Evolutionary conservation across 169 alveolate species (phyloP).

Genomic region (Perkinsus olseni): DNA sequence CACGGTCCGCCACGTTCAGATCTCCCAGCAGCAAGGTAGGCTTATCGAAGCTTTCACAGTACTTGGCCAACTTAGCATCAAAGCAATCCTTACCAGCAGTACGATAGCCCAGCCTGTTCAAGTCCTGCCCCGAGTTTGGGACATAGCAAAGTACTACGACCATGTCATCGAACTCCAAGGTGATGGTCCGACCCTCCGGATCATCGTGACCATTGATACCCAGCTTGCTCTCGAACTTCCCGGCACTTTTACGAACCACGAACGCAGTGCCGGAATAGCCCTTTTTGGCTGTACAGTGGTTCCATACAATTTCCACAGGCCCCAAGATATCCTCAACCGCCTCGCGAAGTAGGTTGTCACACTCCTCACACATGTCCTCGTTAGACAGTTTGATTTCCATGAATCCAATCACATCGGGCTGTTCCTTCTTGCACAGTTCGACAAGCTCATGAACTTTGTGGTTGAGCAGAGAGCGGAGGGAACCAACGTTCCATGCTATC

Average conservation of each 20-base stretch:
- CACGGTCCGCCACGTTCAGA: background rate
- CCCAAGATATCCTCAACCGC: background rate
- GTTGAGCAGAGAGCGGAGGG: background rate
- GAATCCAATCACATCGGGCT: background rate
- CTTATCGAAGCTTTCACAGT: background rate
- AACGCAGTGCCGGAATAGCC: background rate
- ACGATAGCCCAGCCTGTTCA: background rate
- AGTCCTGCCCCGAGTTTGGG: background rate
- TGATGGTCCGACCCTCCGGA: background rate
- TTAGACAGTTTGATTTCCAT: background rate
- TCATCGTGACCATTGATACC: background rate
- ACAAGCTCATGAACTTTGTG: background rate
- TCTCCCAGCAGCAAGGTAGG: background rate
- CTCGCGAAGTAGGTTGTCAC: background rate
- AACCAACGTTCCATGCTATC: background rate
- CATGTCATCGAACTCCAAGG: background rate
- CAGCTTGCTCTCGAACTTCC: background rate
- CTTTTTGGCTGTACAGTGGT: background rate
- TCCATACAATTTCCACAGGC: background rate
- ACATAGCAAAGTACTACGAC: background rate
- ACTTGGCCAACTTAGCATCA: background rate
- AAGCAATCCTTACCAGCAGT: background rate
- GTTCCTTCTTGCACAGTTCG: background rate
- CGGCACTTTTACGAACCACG: background rate
- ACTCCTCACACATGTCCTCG: background rate